Evolutionary conservation across 2,329 filamentous ascomycete species (phyloP), one percentile per base, ranked within the genome.

Genomic region (Colletotrichum neosansevieriae): DNA sequence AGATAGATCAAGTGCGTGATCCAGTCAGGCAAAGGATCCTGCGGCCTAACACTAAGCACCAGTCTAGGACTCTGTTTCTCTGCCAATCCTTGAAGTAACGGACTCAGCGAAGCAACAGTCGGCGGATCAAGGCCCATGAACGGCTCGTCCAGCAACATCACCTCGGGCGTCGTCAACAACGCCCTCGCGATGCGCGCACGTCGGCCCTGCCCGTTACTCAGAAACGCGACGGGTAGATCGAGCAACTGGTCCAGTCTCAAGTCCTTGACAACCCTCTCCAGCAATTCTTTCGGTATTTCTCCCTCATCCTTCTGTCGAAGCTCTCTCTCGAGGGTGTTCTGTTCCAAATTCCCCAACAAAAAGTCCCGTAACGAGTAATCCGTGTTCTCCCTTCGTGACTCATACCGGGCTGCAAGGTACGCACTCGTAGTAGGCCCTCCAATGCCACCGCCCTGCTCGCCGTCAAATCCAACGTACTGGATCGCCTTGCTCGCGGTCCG

Each of bases 121-220:
- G 90, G 91, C 13, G 95, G 96, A 78, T 98, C 96, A 15, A 99
- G 84, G 0, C 96, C 95, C 92, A 98, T 97, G 76, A 98, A 98
- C 1, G 96, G 95, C 74, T 97, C 95, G 79, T 99, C 96, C 2
- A 97, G 84, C 59, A 98, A 84, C 69, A 99, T 76, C 11, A 97
- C 86, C 78, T 97, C 92, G 0, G 96, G 96, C 59, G 86, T 86
- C 6, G 85, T 89, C 67, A 98, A 84, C 58, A 99, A 80, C 0
- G 94, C 94, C 73, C 94, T 92, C 2, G 94, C 96, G 72, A 99
- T 97, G 70, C 93, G 89, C 7, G 95, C 92, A 62, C 96, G 85
- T 71, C 95, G 85, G 6, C 92, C 95, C 79, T 99, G 96, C 0
- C 96, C 96, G 78, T 98, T 98, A 77, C 94, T 98, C 62, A 99